Evolutionary conservation across 2,329 filamentous ascomycete species (phyloP).

Genomic region (Penicillium fuscoglaucum): DNA sequence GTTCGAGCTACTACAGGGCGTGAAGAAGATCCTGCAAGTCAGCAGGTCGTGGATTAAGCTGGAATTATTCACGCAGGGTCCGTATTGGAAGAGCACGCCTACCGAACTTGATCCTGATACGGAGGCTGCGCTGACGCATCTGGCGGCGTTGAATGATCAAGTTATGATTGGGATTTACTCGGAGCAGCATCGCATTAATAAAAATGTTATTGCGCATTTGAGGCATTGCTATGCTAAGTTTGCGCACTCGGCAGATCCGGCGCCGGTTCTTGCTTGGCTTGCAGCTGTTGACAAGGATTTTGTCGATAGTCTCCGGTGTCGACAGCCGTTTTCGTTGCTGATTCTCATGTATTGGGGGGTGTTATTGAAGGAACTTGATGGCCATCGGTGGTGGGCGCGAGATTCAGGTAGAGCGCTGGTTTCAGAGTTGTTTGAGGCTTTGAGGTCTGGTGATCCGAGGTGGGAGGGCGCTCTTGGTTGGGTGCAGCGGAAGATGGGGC

Average conservation of each 20-base stretch:
- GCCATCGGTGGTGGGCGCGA: slow-evolving; percentile 30
- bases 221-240: slow-evolving; percentile 31
- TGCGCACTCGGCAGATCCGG: slow-evolving; percentile 20
- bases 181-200: slow-evolving; percentile 20
- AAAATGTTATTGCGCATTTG: slow-evolving; percentile 23
- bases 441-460: slow-evolving; percentile 7
- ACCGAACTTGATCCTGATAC: slow-evolving; percentile 22
- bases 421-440: slow-evolving; percentile 8
- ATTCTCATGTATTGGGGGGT: slow-evolving; percentile 32
- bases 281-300: slow-evolving; percentile 26
- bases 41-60: slow-evolving; percentile 45
- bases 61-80: slow-evolving; percentile 50
- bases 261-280: slow-evolving; percentile 31
- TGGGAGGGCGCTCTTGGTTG: slow-evolving; percentile 15
- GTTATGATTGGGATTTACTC: slow-evolving; percentile 11
- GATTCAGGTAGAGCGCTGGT: slow-evolving; percentile 25
- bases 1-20: slow-evolving; percentile 32
- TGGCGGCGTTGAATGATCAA: slow-evolving; percentile 23
- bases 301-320: slow-evolving; percentile 17
- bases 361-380: slow-evolving; percentile 24
- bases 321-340: slow-evolving; percentile 25
- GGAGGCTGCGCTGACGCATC: slow-evolving; percentile 19
- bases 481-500: slow-evolving; percentile 11
- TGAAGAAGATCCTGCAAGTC: slow-evolving; percentile 28
- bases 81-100: slow-evolving; percentile 50